Evolutionary conservation across 1,284 basidiomycete species (phyloP).

Genomic region (Cutaneotrichosporon sp.): DNA sequence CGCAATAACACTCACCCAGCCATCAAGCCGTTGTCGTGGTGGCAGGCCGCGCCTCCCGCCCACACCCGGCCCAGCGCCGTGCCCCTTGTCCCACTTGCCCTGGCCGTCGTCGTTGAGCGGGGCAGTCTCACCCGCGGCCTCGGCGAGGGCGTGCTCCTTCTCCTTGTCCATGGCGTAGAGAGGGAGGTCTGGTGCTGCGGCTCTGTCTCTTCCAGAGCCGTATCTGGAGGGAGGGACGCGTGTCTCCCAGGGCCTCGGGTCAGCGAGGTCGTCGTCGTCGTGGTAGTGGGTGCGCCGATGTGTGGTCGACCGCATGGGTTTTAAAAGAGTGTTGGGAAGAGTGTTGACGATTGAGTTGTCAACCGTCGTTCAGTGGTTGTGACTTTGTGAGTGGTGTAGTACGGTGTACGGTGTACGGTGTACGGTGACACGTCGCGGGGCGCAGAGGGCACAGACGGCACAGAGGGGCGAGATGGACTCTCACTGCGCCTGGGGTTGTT

Average conservation of each 20-base stretch:
- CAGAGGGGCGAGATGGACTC: too few species aligned
- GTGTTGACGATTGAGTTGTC: not conserved
- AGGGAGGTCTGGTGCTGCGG: slow-evolving; percentile 16
- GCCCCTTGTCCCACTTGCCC: slow-evolving; percentile 50
- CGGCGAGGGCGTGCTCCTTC: slow-evolving; percentile 9
- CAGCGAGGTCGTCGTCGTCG: slow-evolving; percentile 41
- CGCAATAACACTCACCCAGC: slow-evolving; percentile 39
- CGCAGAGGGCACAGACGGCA: not conserved
- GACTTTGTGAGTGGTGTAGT: slow-evolving; percentile 7
- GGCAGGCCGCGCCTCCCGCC: slow-evolving; percentile 46
- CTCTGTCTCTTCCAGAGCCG: slow-evolving; percentile 30
- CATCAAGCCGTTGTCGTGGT: slow-evolving; percentile 41
- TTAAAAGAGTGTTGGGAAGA: slow-evolving; percentile 1
- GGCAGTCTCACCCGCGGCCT: slow-evolving; percentile 24
- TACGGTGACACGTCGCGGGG: slow-evolving; percentile 9
- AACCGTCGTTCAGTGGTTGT: slow-evolving; percentile 1
- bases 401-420: too few species aligned
- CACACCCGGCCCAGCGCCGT: slow-evolving; percentile 45
- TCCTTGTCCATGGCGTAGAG: slow-evolving; percentile 23
- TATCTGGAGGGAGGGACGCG: slow-evolving; percentile 36
- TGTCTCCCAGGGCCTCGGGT: slow-evolving; percentile 50
- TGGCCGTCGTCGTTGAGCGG: slow-evolving; percentile 35
- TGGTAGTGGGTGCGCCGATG: slow-evolving; percentile 27
- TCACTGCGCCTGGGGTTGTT: too few species aligned
- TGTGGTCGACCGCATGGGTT: slow-evolving; percentile 25